Evolutionary conservation across 345 rosid genomes (phyloP), one percentile per base, ranked within the genome.

Genomic region (Brassica carinata): DNA sequence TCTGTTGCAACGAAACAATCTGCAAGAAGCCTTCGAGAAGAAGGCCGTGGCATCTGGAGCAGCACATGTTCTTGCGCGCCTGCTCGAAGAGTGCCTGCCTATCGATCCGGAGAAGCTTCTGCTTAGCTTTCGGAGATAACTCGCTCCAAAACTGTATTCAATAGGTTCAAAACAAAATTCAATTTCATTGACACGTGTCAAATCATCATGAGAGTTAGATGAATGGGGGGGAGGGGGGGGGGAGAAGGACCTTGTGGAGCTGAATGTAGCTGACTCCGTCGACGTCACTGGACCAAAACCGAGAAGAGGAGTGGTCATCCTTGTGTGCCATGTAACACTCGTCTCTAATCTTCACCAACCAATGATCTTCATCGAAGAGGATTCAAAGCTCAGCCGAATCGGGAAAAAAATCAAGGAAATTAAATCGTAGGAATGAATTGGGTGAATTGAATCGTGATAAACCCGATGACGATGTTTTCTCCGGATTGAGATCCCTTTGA

Each of bases 31-130:
- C 94, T 81, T 96, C 97, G 0, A 90, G 97, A 31, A 96, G 87
- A 55, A 96, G 84, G n/a, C 99, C 97, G 74, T 90, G 88, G 83
- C 99, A 96, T 85, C 97, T 88, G 17, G 99, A 96, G 69, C 99
- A 96, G 66, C 90, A 96, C 98, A 93, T 90, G 84, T 90, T 90
- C 88, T 91, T 96, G 29, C 98, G 96, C 83, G 97, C 98, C 86
- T 92, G 97, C 89, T 93, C 97, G 79, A 93, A 88, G 33, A 96
- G 81, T 53, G 90, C 82, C 77, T 93, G 99, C 82, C 94, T 96
- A 76, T 96, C 97, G 76, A 93, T 86, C 87, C 86, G 85, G 57
- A 96, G 85, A n/a, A 96, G 94, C 83, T 89, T 86, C 71, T 84
- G 87, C 61, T 95, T 87, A 34, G 87, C 88, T 82, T 86, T 89